Evolutionary conservation across 1,284 basidiomycete species (phyloP).

Genomic region (Pulchroboletus neoregius): DNA sequence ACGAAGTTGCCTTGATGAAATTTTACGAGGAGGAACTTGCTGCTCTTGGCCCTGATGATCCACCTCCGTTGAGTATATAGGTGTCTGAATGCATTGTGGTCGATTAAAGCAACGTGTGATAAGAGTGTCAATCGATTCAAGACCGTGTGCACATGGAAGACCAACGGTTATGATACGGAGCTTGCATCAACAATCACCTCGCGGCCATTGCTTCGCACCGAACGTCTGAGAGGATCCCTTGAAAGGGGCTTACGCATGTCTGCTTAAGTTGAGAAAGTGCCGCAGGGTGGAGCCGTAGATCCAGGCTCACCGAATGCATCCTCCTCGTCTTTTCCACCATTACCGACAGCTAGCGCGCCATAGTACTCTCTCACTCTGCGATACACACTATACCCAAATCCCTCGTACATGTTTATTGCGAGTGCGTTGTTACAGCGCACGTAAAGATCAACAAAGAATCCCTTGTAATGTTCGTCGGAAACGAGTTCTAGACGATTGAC

Average conservation of each 20-base stretch:
- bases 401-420: slow-evolving; percentile 83
- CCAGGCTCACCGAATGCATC: slow-evolving; percentile 80
- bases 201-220: slow-evolving; percentile 66
- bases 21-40: slow-evolving; percentile 76
- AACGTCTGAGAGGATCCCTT: slow-evolving; percentile 57
- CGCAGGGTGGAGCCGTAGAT: neutral
- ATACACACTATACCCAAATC: slow-evolving; percentile 84
- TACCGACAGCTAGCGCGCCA: slow-evolving; percentile 65
- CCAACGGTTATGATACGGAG: slow-evolving; percentile 51
- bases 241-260: slow-evolving; percentile 87
- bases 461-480: slow-evolving; percentile 72
- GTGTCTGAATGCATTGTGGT: slow-evolving; percentile 11
- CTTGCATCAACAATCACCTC: slow-evolving; percentile 70
- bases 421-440: slow-evolving; percentile 79
- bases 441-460: slow-evolving; percentile 87
- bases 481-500: slow-evolving; percentile 79
- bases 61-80: slow-evolving; percentile 52
- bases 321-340: slow-evolving; percentile 74
- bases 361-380: slow-evolving; percentile 85
- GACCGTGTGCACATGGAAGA: slow-evolving; percentile 8
- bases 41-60: slow-evolving; percentile 54
- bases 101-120: slow-evolving; percentile 9
- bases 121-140: slow-evolving; percentile 1
- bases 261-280: slow-evolving; percentile 32
- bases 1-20: slow-evolving; percentile 46